These are phyloP conservation scores for Rhynchosporium graminicola DNA, from an alignment of 2,329 filamentous ascomycete species.

Conservation along the genomic window DNA sequence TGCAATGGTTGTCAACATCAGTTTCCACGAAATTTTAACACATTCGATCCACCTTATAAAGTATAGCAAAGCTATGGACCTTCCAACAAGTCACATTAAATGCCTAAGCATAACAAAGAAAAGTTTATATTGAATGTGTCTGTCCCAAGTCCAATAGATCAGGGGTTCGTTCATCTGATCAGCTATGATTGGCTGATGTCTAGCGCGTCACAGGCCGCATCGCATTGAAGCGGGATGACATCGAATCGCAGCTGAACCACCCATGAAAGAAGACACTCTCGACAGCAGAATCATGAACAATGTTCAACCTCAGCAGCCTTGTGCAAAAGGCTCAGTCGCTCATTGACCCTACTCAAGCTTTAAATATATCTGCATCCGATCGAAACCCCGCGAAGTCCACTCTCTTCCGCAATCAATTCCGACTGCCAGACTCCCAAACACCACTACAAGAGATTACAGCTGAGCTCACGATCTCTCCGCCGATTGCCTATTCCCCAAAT, in stretches of 20 bases:
- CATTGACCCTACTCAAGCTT: constrained; percentile 83
- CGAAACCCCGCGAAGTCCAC: constrained; percentile 85
- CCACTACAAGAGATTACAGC: constrained; percentile 95
- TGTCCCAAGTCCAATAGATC: neutral
- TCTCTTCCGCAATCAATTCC: constrained; percentile 95
- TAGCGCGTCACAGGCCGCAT: constrained; percentile 7
- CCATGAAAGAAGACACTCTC: constrained; percentile 15
- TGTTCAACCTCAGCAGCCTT: constrained; percentile 73
- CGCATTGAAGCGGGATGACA: constrained; percentile 20
- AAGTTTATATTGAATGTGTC: too few relatives aligned
- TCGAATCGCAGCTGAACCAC: constrained; percentile 18
- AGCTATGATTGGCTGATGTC: constrained; percentile 13
- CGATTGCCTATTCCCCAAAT: constrained; percentile 49
- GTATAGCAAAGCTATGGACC: too few relatives aligned
- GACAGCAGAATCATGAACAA: constrained; percentile 43
- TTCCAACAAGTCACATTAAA: too few relatives aligned
- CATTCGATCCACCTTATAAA: too few relatives aligned
- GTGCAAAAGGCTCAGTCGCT: constrained; percentile 95
- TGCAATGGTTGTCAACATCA: too few relatives aligned
- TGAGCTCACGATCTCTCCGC: constrained; percentile 83
- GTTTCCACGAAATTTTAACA: too few relatives aligned
- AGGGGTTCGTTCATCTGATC: neutral
- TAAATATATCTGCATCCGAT: constrained; percentile 72
- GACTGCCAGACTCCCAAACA: constrained; percentile 87
- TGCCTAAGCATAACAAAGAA: too few relatives aligned